Base-by-base conservation (phyloP, 345 rosid genomes). In the Aethionema arabicum region DNA sequence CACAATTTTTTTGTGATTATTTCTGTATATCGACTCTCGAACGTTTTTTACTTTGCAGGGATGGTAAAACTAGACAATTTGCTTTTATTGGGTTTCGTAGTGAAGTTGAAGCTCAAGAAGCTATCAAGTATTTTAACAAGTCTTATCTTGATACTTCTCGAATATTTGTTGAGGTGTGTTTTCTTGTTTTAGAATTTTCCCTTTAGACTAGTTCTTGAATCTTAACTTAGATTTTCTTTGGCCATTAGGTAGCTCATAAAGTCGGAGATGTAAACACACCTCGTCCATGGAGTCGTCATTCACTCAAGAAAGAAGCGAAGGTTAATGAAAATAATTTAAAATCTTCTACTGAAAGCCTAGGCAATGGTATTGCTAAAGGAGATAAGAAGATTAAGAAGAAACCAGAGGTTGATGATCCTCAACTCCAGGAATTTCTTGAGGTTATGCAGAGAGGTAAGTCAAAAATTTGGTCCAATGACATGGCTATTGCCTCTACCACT, bases 271-370 rank as follows among this genome's bases (percentile, higher is more conserved):
- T 73, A 3, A 67, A 73, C 58, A 69, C 72, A 46, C 96, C 97
- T 65, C 82, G 82, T 49, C 95, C 99, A 0, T 90, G 99, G 97
- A 90, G 97, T 87, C 79, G 82, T 27, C 68, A 84, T 74, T 79
- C 95, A 7, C 43, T 52, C 47, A 79, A 81, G 70, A 87, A 85
- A 66, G 70, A 60, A 55, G 77, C 59, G 42, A 66, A 70, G 49
- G 56, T 4, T 39, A 59, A 63, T 14, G 76, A 76, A 53, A 64
- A 54, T 43, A 56, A 32, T 43, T 62, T 53, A 4, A 67, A 44
- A 1, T 48, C 40, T 16, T 63, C 76, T 59, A 77, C 9, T 50
- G 69, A 56, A 45, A 27, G 5, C 36, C 40, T 42, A 29, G 11
- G 42, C 8, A 4, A 35, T 37, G 41, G 61, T 56, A 69, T 61